Evolutionary conservation across 1,284 basidiomycete genomes (phyloP).

Genomic region (Puccinia brachypodii): DNA sequence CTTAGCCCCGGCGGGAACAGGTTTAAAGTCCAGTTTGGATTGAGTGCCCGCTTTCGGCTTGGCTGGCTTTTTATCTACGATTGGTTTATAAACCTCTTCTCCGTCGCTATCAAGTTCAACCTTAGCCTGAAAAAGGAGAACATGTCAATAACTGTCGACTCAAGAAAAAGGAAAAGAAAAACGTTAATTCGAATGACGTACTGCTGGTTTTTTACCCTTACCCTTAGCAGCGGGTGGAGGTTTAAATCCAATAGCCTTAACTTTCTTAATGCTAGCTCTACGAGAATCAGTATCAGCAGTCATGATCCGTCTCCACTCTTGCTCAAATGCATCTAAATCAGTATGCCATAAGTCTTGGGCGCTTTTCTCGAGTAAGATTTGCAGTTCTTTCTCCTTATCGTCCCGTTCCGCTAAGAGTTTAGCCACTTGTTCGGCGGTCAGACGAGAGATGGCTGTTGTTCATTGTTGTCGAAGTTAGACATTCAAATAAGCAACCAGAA

Average conservation of each 20-base stretch:
- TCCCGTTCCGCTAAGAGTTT: constrained; percentile 77
- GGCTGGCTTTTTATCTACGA: constrained; percentile 17
- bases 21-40: constrained; percentile 27
- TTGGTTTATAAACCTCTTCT: constrained; percentile 39
- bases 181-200: no score
- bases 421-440: constrained; percentile 67
- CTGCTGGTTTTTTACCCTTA: constrained; percentile 26
- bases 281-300: constrained; percentile 5
- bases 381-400: constrained; percentile 79
- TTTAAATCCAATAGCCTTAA: constrained; percentile 28
- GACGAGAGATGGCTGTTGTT: constrained; percentile 16
- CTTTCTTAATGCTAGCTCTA: constrained; percentile 30
- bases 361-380: constrained; percentile 73
- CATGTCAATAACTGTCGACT: not conserved
- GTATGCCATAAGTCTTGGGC: constrained; percentile 86
- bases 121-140: not conserved
- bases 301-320: constrained; percentile 67
- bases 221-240: not conserved
- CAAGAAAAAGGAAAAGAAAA: not conserved
- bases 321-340: constrained; percentile 81
- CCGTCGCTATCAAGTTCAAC: constrained; percentile 41
- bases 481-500: constrained; percentile 35
- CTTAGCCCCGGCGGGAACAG: not conserved
- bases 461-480: constrained; percentile 40
- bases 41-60: not conserved